These are phyloP conservation scores for Solioccasus polychromus DNA, from an alignment of 768 basidiomycete species.

Conservation along the genomic window DNA sequence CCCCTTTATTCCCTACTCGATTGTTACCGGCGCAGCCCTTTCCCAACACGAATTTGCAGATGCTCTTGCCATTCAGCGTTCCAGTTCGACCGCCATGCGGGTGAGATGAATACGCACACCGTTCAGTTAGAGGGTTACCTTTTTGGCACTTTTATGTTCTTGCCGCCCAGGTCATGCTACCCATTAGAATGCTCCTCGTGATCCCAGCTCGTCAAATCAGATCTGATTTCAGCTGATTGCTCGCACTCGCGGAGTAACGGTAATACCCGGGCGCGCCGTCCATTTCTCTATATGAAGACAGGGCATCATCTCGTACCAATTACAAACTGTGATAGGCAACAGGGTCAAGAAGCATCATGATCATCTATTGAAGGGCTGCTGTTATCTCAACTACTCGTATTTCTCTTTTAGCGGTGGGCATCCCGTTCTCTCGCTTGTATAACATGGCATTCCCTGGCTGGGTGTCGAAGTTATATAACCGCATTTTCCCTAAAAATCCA, in stretches of 20 bases:
- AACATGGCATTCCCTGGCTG: constrained; percentile 28
- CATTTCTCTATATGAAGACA: constrained; percentile 8
- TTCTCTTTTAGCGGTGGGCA: constrained; percentile 15
- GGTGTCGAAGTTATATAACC: constrained; percentile 29
- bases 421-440: not conserved
- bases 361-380: constrained; percentile 19
- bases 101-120: constrained; percentile 5
- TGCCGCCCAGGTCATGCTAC: not conserved
- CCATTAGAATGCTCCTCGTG: constrained; percentile 9
- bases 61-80: not conserved
- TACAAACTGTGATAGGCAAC: constrained; percentile 24
- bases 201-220: constrained; percentile 10
- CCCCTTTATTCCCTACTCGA: not conserved
- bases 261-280: constrained; percentile 5
- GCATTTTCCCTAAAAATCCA: constrained; percentile 6
- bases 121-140: constrained; percentile 1
- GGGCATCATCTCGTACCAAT: constrained; percentile 6
- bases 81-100: constrained; percentile 1
- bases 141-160: constrained; percentile 4
- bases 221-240: constrained; percentile 10
- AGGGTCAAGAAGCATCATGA: constrained; percentile 27
- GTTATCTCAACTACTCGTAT: constrained; percentile 12
- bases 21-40: not conserved
- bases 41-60: not conserved
- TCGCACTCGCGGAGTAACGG: constrained; percentile 7